Evolutionary conservation across 2,329 filamentous ascomycete genomes (phyloP), one percentile per base, ranked within the genome.

Genomic region (Chaetothyriales sp.): DNA sequence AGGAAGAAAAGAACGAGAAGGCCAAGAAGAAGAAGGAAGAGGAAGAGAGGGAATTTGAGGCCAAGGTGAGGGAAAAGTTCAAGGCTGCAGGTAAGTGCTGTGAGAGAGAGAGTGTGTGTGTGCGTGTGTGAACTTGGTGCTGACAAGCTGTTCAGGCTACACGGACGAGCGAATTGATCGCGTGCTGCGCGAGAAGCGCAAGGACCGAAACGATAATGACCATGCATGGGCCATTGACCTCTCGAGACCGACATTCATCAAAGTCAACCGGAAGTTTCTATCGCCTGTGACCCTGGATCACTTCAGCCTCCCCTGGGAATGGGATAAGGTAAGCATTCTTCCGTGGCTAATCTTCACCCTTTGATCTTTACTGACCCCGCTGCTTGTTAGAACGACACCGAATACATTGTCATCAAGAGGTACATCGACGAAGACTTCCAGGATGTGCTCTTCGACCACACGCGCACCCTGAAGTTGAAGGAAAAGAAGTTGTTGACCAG

Each of bases 401-500:
- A 83, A 46, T 88, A 79, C 59, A 71, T 88, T 50, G 66, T 89
- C 53, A 83, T 88, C 67, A 84, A 83, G 66, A 74, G 79, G 51
- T 85, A 79, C 78, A 79, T 88, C 48, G 76, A 78, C 3, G 80
- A 86, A 58, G 76, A 77, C 54, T 77, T 86, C 62, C 84, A 86
- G 61, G 77, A 86, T 52, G 70, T 79, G 51, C 74, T 87, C 47
- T 89, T 84, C 75, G 75, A 78, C 44, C 83, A 88, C 66, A 86
- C 84, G 2, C 74, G 73, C 54, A 69, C 74, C 44, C 64, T 86
- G 55, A 73, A 71, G 47, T 56, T 63, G 44, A 69, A 67, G 20
- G 68, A 70, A 50, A 57, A 69, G 46, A 66, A 62, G 51, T 46
- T 59, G 15, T 57, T 59, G 32, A 58, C 57, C 9, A 53, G 54